Evolutionary conservation across 345 rosid genomes (phyloP), one percentile per base, ranked within the genome.

Genomic region (Nephelium lappaceum): DNA sequence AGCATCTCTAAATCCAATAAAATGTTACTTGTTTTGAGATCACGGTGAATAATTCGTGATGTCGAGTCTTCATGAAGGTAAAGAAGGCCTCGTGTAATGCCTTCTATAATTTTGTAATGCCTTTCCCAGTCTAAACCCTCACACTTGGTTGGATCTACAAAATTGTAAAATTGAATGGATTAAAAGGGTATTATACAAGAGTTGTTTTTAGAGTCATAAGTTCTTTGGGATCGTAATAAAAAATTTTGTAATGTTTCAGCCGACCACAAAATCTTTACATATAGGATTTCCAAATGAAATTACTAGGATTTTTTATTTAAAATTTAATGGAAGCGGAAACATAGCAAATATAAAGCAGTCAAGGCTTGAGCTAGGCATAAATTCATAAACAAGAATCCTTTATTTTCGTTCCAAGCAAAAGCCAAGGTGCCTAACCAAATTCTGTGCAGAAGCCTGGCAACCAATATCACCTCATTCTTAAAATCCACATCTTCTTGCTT

Each of bases 61-160:
- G 85, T 63, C 1, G 86, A 87, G 53, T 87, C 89, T 53, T 81
- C 79, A 25, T 85, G 88, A 21, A 87, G 86, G 41, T 87, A 87
- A 0, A 83, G 69, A 23, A 85, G 49, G 0, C 86, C 88, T 6
- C 86, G 71, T 12, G 86, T 85, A 47, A 85, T 80, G 51, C 88
- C 86, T 4, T 64, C 45, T 16, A 85, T 83, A 36, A 85, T 83
- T 5, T 77, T 83, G 39, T 71, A 77, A 0, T 84, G 75, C 24
- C 2, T 79, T 60, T 53, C 61, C 90, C 90, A 87, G 42, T 81
- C 73, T 62, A 87, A 21, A 2, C 12, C 24, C 3, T 70, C 16
- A 11, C 73, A 72, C 45, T 76, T 81, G 11, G n/a, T 53, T 8
- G 60, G 61, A 79, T 87, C 87, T 84, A 57, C 42, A 15, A 16